phyloP scores from a whole-genome alignment of 2,329 filamentous ascomycete species.

The Microsporum audouinii region DNA sequence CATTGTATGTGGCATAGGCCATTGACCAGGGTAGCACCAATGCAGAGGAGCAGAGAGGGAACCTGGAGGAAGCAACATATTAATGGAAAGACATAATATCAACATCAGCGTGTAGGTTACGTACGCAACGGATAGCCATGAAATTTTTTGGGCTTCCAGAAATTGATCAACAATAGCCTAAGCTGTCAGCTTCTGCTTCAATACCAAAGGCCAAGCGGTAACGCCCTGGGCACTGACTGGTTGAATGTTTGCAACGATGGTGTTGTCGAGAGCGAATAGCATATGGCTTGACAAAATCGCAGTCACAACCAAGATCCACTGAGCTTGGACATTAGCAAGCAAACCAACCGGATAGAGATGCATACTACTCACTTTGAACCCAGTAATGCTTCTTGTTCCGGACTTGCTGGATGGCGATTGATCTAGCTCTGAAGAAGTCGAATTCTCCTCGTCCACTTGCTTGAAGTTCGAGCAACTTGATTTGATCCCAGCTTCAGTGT shows the following conservation, averaged over 20 bases:
- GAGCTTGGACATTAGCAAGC: not conserved
- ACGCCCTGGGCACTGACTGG: constrained; percentile 14
- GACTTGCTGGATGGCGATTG: not conserved
- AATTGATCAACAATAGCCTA: constrained; percentile 30
- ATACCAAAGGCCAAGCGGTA: not conserved
- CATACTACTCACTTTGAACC: not conserved
- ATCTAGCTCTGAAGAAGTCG: not conserved
- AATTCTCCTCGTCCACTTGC: not conserved
- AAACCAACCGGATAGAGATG: not conserved
- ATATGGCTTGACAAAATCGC: not conserved
- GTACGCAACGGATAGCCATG: constrained; percentile 31
- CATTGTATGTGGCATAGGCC: constrained; percentile 34
- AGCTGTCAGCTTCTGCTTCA: not conserved
- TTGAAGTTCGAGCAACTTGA: not conserved
- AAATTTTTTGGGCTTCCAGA: constrained; percentile 28
- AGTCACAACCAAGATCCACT: not conserved
- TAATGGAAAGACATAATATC: not conserved
- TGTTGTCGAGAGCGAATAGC: not conserved
- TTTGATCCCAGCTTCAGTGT: not conserved
- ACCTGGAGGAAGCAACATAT: constrained; percentile 12
- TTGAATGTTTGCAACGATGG: constrained; percentile 19
- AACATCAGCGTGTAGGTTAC: not conserved
- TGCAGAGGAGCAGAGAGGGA: constrained; percentile 32
- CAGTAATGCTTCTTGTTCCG: not conserved
- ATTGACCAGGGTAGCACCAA: constrained; percentile 29